These are phyloP conservation scores for Moesziomyces sp. DNA, from an alignment of 1,284 basidiomycete species.

Conservation along the genomic window DNA sequence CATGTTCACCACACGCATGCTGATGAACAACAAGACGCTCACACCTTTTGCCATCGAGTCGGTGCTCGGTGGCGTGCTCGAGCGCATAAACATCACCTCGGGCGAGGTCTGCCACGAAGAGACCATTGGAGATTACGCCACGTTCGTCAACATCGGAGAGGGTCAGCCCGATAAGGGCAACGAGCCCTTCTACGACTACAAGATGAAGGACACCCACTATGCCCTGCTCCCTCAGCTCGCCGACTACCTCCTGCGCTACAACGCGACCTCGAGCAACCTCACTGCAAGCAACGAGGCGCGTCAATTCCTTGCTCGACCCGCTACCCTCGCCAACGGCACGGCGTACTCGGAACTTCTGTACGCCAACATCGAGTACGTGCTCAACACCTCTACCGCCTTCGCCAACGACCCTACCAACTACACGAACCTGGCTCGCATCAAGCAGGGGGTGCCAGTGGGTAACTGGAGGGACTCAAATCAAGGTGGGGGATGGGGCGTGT, in stretches of 20 bases:
- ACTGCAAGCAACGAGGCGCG: conserved; percentile 54
- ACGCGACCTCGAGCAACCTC: conserved; percentile 12
- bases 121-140: conserved; percentile 67
- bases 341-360: conserved; percentile 67
- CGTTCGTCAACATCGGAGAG: conserved; percentile 68
- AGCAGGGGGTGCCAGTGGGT: conserved; percentile 69
- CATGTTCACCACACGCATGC: conserved; percentile 69
- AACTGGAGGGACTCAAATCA: conserved; percentile 72
- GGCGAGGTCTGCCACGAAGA: conserved; percentile 71
- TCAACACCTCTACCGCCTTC: conserved; percentile 68
- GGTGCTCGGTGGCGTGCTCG: conserved; percentile 70
- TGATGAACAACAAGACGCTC: conserved; percentile 68
- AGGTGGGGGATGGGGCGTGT: too few species aligned
- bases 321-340: conserved; percentile 69
- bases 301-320: conserved; percentile 62
- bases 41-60: conserved; percentile 70
- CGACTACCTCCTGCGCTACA: conserved; percentile 69
- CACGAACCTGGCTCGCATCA: conserved; percentile 67
- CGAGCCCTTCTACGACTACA: conserved; percentile 69
- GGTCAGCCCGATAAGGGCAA: conserved; percentile 69
- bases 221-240: conserved; percentile 70
- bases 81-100: conserved; percentile 69
- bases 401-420: conserved; percentile 58
- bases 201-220: conserved; percentile 71
- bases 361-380: conserved; percentile 65